Percentiles rank a stretch among this genome's conserved stretches.
phyloP scores from a whole-genome alignment of 306 rosid species.

The Quercus parvula region DNA sequence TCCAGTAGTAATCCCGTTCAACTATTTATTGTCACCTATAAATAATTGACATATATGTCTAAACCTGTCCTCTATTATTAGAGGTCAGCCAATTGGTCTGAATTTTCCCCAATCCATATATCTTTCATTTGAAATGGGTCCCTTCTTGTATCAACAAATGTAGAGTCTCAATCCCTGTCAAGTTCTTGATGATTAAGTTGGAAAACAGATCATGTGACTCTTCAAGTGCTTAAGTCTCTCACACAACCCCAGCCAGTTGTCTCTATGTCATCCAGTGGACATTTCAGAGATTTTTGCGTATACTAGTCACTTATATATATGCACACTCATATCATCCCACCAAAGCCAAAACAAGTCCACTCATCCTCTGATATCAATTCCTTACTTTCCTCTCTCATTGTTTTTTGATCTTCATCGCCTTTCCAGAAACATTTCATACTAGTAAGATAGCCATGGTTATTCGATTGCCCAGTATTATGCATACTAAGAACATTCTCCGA shows the following conservation, averaged over 20 bases:
- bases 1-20: too few species aligned
- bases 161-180: constrained; percentile 8
- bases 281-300: neutral
- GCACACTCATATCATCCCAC: neutral
- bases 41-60: too few species aligned
- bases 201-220: constrained; percentile 19
- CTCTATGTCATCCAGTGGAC: too few species aligned
- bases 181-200: neutral
- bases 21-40: neutral
- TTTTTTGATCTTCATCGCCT: too few species aligned
- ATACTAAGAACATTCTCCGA: neutral
- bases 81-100: too few species aligned
- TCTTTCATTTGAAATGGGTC: neutral
- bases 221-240: constrained; percentile 3
- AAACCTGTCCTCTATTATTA: too few species aligned
- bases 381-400: too few species aligned
- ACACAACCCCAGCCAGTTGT: neutral
- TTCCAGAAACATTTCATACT: too few species aligned
- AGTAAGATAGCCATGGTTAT: neutral
- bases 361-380: too few species aligned
- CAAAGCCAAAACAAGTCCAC: neutral
- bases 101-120: too few species aligned
- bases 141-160: neutral
- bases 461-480: neutral
- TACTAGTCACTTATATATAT: neutral